These are phyloP conservation scores for Pleurostoma richardsiae DNA, from an alignment of 2,329 filamentous ascomycete genomes.

Conservation along the genomic window DNA sequence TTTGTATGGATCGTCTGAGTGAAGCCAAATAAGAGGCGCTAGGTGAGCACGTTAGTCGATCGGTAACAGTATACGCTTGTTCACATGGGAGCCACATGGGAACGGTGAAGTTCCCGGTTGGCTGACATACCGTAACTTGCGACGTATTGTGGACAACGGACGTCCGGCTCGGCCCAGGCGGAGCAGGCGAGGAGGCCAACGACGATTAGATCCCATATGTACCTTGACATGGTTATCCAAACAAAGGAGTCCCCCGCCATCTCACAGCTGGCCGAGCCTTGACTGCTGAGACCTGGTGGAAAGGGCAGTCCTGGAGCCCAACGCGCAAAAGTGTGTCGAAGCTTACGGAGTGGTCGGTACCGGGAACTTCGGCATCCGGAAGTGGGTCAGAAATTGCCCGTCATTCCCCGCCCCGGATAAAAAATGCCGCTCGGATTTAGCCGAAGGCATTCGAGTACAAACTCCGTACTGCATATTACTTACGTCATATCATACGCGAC, in stretches of 20 bases:
- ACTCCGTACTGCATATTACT: no score
- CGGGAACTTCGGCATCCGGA: background rate
- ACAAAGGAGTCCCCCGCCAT: background rate
- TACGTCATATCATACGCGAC: no score
- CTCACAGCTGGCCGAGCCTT: background rate
- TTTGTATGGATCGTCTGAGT: conserved; percentile 22
- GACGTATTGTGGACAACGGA: conserved; percentile 19
- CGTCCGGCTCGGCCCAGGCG: background rate
- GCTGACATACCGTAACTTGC: conserved; percentile 19
- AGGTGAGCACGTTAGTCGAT: background rate
- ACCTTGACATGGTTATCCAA: background rate
- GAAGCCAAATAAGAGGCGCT: conserved; percentile 25
- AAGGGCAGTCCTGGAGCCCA: background rate
- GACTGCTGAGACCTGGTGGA: background rate
- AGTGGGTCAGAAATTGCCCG: background rate
- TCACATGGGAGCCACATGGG: background rate
- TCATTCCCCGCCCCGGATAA: no score
- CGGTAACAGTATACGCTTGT: background rate
- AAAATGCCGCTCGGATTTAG: no score
- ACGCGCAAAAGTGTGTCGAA: background rate
- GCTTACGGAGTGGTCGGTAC: background rate
- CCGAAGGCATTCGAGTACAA: no score
- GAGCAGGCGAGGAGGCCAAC: background rate
- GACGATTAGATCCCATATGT: background rate
- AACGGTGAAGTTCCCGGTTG: background rate